Evolutionary conservation across 148 eudicot species (phyloP).

Genomic region (Polygonum aviculare): DNA sequence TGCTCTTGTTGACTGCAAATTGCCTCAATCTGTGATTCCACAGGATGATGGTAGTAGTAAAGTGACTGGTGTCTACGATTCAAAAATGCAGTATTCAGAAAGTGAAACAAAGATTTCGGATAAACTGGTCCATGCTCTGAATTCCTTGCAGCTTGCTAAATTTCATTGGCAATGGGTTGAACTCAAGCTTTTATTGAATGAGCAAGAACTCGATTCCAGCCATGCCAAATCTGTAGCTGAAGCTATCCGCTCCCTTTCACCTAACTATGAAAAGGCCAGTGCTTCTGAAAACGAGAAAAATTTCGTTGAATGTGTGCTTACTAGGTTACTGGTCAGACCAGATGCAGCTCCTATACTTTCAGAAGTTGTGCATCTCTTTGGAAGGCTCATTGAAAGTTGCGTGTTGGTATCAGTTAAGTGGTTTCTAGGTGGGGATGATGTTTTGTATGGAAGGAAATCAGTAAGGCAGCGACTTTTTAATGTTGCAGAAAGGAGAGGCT

Average conservation of each 20-base stretch:
- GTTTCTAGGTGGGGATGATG: slow-evolving; percentile 79
- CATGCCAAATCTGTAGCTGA: slow-evolving; percentile 60
- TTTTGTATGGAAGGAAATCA: slow-evolving; percentile 84
- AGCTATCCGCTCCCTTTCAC: slow-evolving; percentile 57
- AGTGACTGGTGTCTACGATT: slow-evolving; percentile 31
- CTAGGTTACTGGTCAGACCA: slow-evolving; percentile 86
- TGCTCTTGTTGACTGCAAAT: slow-evolving; percentile 77
- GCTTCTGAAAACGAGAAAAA: slow-evolving; percentile 75
- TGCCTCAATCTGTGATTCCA: slow-evolving; percentile 34
- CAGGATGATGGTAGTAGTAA: slow-evolving; percentile 39
- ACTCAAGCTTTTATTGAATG: slow-evolving; percentile 77
- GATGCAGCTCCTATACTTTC: slow-evolving; percentile 92
- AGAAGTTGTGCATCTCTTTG: slow-evolving; percentile 79
- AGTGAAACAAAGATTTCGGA: slow-evolving; percentile 59
- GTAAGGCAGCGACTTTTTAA: slow-evolving; percentile 71
- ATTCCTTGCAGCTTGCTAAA: slow-evolving; percentile 86
- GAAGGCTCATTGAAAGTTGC: slow-evolving; percentile 82
- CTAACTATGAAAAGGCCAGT: slow-evolving; percentile 42
- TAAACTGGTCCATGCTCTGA: slow-evolving; percentile 66
- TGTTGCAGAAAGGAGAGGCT: slow-evolving; percentile 60
- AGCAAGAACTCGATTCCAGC: slow-evolving; percentile 59
- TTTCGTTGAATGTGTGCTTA: slow-evolving; percentile 65
- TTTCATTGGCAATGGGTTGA: slow-evolving; percentile 99
- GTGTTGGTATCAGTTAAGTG: slow-evolving; percentile 76
- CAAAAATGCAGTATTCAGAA: slow-evolving; percentile 37